Conservation (phyloP, 495 filamentous ascomycete species). For the Xylaria palmicola region DNA sequence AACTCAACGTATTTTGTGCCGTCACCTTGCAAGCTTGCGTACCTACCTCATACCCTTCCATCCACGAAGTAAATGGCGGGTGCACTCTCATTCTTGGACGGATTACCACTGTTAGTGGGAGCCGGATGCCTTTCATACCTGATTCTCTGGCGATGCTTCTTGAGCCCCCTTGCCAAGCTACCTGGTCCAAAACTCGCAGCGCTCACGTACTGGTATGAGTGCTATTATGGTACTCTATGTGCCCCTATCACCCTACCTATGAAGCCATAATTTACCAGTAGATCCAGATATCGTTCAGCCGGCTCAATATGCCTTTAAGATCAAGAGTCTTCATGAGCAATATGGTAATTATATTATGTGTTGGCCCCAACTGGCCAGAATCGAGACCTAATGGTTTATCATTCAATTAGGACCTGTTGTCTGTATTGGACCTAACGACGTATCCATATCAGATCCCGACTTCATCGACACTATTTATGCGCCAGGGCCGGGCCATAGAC, state of each 20-base stretch:
- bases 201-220: conserved; percentile 48
- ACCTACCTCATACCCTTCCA: background rate
- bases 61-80: background rate
- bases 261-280: background rate
- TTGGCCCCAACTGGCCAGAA: conserved; percentile 11
- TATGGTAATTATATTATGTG: conserved; percentile 22
- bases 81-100: background rate
- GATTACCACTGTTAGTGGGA: background rate
- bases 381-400: conserved; percentile 9
- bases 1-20: no score
- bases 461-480: conserved; percentile 40
- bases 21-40: no score
- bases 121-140: background rate
- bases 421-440: conserved; percentile 47
- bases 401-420: conserved; percentile 41
- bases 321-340: conserved; percentile 23
- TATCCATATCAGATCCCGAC: conserved; percentile 45
- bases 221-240: conserved; percentile 35
- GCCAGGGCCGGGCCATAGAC: conserved; percentile 1
- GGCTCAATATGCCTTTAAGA: conserved; percentile 24
- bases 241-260: background rate
- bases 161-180: conserved; percentile 40
- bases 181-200: conserved; percentile 50
- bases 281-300: conserved; percentile 27
- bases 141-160: conserved; percentile 39